Conservation (phyloP, 2,329 filamentous ascomycete species). For the Pestalotiopsis sp. region DNA sequence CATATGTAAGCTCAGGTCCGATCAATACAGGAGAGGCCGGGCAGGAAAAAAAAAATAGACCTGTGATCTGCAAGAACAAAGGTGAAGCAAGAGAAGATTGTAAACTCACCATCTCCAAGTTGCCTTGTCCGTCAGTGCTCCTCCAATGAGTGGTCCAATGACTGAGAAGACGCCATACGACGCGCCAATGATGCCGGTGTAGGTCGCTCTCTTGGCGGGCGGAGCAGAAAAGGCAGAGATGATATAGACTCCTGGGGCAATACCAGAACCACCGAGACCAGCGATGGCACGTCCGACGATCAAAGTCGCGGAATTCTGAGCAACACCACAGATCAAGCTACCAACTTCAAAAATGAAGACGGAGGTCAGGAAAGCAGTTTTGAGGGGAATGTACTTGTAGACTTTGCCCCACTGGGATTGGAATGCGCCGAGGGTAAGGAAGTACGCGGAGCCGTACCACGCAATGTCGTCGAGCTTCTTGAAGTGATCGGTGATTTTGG, state of each 20-base stretch:
- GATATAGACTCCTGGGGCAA: slow-evolving; percentile 31
- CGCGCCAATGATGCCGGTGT: slow-evolving; percentile 31
- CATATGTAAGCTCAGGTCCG: background rate
- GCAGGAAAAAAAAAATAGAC: background rate
- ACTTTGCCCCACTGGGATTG: slow-evolving; percentile 23
- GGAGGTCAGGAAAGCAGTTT: slow-evolving; percentile 26
- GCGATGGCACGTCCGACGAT: slow-evolving; percentile 20
- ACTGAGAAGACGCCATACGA: slow-evolving; percentile 56
- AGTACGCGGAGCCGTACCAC: slow-evolving; percentile 28
- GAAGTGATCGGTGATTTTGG: slow-evolving; percentile 27
- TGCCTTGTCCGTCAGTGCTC: slow-evolving; percentile 47
- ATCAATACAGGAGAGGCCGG: background rate
- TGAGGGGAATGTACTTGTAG: slow-evolving; percentile 35
- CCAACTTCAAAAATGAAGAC: slow-evolving; percentile 37
- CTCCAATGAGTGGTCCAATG: slow-evolving; percentile 50
- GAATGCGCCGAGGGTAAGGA: background rate
- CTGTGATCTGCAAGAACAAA: background rate
- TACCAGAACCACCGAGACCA: slow-evolving; percentile 34
- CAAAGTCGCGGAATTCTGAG: slow-evolving; percentile 14
- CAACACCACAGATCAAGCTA: slow-evolving; percentile 29
- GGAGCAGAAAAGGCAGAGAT: slow-evolving; percentile 26
- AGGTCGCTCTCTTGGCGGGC: background rate
- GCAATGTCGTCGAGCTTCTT: slow-evolving; percentile 26
- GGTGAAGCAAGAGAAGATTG: background rate
- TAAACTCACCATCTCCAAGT: slow-evolving; percentile 51